phyloP scores from a whole-genome alignment of 371 early-diverging fungal species.

The Mucor plumbeus region DNA sequence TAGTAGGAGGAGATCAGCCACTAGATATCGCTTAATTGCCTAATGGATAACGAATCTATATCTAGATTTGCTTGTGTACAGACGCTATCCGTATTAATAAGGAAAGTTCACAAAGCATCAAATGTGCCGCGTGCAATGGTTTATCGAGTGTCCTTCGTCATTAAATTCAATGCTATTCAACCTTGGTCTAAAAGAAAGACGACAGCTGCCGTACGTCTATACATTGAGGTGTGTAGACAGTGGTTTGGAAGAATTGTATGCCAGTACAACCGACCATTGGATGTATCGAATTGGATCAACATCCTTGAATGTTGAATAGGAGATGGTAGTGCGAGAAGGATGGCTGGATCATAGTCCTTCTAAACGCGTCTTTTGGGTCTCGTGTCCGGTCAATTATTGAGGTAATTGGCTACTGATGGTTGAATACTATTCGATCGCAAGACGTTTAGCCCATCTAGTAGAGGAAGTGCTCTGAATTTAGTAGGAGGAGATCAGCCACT shows the following conservation, averaged over 20 bases:
- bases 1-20: constrained; percentile 55
- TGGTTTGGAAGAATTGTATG: constrained; percentile 3
- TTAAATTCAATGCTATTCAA: no score
- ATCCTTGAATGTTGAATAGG: neutral
- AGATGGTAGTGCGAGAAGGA: constrained; percentile 3
- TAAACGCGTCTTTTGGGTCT: constrained; percentile 12
- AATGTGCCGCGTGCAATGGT: no score
- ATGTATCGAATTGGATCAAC: neutral
- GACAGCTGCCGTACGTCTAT: neutral
- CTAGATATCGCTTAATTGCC: no score
- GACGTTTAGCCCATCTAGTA: constrained; percentile 2
- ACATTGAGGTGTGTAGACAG: neutral
- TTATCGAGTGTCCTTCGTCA: no score
- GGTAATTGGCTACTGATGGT: constrained; percentile 10
- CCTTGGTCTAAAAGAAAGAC: neutral
- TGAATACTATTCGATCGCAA: neutral
- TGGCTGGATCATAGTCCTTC: constrained; percentile 1
- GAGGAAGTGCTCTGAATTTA: constrained; percentile 62
- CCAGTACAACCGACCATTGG: constrained; percentile 11
- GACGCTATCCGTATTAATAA: no score
- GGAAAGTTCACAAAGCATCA: no score
- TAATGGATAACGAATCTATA: no score
- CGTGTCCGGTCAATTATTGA: constrained; percentile 1
- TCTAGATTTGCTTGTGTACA: no score
- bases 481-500: constrained; percentile 52